Evolutionary conservation across 129 eudicot genomes (phyloP).

Genomic region (Saposhnikovia divaricata): DNA sequence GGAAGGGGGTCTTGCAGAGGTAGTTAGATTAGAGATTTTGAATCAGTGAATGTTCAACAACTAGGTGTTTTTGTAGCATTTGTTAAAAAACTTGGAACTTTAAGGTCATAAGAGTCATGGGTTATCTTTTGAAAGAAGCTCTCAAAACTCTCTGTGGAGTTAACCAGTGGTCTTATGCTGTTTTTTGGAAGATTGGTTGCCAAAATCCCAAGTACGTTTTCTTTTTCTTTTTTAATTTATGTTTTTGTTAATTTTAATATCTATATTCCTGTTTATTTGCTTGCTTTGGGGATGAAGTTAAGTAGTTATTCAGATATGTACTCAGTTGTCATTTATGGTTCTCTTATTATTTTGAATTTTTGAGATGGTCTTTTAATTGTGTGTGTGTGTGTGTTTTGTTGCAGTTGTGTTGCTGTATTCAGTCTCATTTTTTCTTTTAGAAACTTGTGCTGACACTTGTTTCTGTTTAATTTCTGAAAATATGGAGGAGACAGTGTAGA

Average conservation of each 20-base stretch:
- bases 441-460: conserved; percentile 5
- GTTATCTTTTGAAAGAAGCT: conserved; percentile 77
- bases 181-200: conserved; percentile 93
- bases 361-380: not conserved
- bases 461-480: not conserved
- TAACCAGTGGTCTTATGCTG: conserved; percentile 88
- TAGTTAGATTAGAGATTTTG: conserved; percentile 37
- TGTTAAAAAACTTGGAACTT: not conserved
- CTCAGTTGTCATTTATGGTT: not conserved
- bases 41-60: not conserved
- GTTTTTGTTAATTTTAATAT: too few relatives aligned
- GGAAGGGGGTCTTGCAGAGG: conserved; percentile 95
- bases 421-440: conserved; percentile 5
- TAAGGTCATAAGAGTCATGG: conserved; percentile 36
- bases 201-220: conserved; percentile 78
- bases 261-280: not conserved
- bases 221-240: too few relatives aligned
- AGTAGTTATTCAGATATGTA: not conserved
- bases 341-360: not conserved
- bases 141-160: conserved; percentile 83
- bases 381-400: not conserved
- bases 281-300: not conserved
- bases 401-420: not conserved
- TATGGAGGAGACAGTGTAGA: conserved; percentile 9
- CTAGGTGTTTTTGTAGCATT: not conserved